Conservation (phyloP, 1,284 basidiomycete genomes). For the Trametes versicolor region DNA sequence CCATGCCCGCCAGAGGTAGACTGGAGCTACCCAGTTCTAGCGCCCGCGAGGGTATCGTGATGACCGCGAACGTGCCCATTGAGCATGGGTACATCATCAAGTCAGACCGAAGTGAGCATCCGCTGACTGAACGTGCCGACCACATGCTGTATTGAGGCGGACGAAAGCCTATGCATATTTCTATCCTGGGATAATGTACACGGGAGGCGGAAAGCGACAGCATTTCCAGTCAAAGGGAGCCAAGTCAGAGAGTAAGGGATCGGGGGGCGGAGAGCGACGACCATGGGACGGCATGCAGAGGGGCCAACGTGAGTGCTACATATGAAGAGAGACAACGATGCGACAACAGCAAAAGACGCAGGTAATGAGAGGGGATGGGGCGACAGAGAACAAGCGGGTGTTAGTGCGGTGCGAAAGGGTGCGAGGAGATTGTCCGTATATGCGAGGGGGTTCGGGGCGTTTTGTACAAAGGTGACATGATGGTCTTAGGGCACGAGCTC, state of each 20-base stretch:
- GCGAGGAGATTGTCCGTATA: constrained; percentile 15
- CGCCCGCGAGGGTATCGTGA: too few species aligned
- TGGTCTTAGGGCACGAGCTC: constrained; percentile 15
- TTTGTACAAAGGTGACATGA: neutral
- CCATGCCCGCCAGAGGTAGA: too few species aligned
- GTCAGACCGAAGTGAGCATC: too few species aligned
- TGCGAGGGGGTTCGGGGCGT: constrained; percentile 9
- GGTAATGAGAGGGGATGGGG: constrained; percentile 20
- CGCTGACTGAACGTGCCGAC: too few species aligned
- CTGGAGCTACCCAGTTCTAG: too few species aligned
- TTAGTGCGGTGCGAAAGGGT: neutral
- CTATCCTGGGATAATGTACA: constrained; percentile 31
- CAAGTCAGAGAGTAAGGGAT: neutral
- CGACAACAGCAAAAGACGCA: constrained; percentile 28
- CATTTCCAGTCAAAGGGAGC: constrained; percentile 4
- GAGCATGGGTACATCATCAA: too few species aligned
- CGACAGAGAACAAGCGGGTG: constrained; percentile 1
- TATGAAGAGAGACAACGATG: constrained; percentile 30
- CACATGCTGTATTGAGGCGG: neutral
- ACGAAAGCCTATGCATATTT: constrained; percentile 17
- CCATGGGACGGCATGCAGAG: neutral
- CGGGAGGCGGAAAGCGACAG: constrained; percentile 6
- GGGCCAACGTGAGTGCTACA: constrained; percentile 32
- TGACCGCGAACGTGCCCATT: too few species aligned
- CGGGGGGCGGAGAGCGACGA: constrained; percentile 2